Evolutionary conservation across 73 alveolate genomes (phyloP), one percentile per base, ranked within the genome.

Genomic region (Paramecium caudatum): DNA sequence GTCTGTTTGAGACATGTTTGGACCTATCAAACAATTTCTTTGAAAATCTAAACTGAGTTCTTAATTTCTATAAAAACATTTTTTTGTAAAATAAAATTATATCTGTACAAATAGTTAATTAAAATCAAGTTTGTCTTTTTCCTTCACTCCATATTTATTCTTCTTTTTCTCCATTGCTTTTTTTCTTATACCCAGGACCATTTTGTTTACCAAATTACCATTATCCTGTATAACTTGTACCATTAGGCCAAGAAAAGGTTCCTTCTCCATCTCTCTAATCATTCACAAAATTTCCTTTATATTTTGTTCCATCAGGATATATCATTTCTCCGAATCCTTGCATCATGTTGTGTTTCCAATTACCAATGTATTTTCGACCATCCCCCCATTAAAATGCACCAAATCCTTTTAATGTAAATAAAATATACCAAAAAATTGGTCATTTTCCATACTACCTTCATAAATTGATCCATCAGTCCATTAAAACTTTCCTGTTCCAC

Each of bases 401-500:
- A 19, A 21, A 30, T 41, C 88, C 88, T 19, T 39, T 6, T 8
- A 41, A 21, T 3, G 30, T 27, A 0, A 3, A 21, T 19, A 46
- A 41, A 5, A 3, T 5, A 55, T 55, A 55, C 80, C 80, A 27
- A 27, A 37, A 37, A 55, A 27, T 55, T 55, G n/a, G 30, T 55
- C 80, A 55, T 55, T 55, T 19, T 10, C 80, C 7, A 55, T 2
- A 23, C 80, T 55, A 1, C 94, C 94, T 43, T 88, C 94, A 80
- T 70, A 88, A 36, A 88, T 47, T n/a, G 88, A 93, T 25, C 95
- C 95, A 90, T 90, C 94, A 49, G 91, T 93, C 50, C 90, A 90
- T 7, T 86, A 47, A 13, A 91, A 78, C 50, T 94, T 27, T 33
- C 94, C 95, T 87, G 69, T 90, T 70, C 94, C 94, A 34, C 13